Evolutionary conservation across 2,329 filamentous ascomycete species (phyloP), one percentile per base, ranked within the genome.

Genomic region (Periglandula ipomoeae): DNA sequence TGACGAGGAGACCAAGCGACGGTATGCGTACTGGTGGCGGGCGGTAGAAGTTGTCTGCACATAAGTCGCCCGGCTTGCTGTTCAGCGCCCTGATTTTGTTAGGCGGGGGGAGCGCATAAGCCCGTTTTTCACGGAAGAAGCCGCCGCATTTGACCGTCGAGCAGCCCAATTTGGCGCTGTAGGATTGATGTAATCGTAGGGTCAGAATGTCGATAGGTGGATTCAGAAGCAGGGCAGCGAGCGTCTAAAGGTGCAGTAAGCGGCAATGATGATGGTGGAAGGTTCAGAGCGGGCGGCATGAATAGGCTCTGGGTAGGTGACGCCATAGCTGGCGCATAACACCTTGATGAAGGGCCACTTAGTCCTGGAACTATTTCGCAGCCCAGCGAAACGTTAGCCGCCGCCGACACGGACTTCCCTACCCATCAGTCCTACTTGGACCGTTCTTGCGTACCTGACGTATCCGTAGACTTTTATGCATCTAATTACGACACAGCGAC

Each of bases 1-100:
- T 69, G 48, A 68, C 59, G 30, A 64, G 13, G 11, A 68, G 52
- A 2, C 59, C 60, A 19, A 66, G 51, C 5, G 60, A 62, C 45
- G 61, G 60, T 19, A 68, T 52, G 19, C 44, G 52, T 45, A 68
- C 63, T 15, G 63, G 64, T 2, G 56, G 46, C 13, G 64, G 59
- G 17, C 56, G 56, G 42, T 59, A 48, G 41, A 64, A 61, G 4
- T 26, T 49, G 45, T 37, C 49, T 13, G 52, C 55, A 39, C 48
- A 37, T 5, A 34, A 19, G 27, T 44, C 30, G 22, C 55, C 54
- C 19, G 55, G 55, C 17, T 48, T 47, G 27, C 55, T 43, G 46
- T 62, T 63, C 37, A 62, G 51, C 22, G 55, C 52, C 55, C 61
- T 58, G 39, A 65, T 50, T 47, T 63, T 53, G 34, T 54, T 52